Percentiles rank a stretch among this genome's conserved stretches.
These are phyloP conservation scores for Yamadazyma aaseri DNA, from an alignment of 1,139 yeast species.

Conservation along the genomic window DNA sequence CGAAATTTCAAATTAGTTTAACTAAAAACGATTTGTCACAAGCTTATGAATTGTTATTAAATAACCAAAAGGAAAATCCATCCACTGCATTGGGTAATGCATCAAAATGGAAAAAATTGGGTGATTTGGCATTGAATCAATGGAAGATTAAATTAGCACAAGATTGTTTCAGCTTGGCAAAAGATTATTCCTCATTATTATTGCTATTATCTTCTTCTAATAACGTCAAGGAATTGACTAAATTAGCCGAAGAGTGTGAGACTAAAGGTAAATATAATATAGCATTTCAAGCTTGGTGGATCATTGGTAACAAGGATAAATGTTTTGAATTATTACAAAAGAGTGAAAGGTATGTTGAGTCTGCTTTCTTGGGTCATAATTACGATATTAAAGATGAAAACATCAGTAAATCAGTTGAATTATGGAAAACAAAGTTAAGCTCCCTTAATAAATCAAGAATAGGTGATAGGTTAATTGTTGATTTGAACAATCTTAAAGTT, in stretches of 20 bases:
- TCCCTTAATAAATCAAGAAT: conserved; percentile 53
- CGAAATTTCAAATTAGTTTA: conserved; percentile 67
- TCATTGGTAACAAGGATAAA: conserved; percentile 64
- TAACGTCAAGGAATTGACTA: conserved; percentile 55
- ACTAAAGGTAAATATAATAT: conserved; percentile 77
- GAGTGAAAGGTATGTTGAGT: conserved; percentile 79
- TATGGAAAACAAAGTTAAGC: conserved; percentile 65
- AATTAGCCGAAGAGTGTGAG: conserved; percentile 65
- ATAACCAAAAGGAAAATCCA: conserved; percentile 51
- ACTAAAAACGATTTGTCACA: conserved; percentile 64
- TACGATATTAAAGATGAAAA: conserved; percentile 52
- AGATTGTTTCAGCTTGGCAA: conserved; percentile 75
- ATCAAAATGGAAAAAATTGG: conserved; percentile 84
- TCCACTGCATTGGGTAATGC: conserved; percentile 34
- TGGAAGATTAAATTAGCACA: conserved; percentile 85
- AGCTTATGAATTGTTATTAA: conserved; percentile 70
- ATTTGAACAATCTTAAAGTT: conserved; percentile 1
- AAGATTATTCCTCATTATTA: conserved; percentile 79
- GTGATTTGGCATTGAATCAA: conserved; percentile 75
- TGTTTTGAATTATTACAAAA: conserved; percentile 67
- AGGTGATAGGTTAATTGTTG: conserved; percentile 56
- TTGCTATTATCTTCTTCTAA: conserved; percentile 83
- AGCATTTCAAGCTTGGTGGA: conserved; percentile 93
- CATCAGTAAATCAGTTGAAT: conserved; percentile 46
- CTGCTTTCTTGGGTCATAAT: conserved; percentile 75